Conservation (phyloP, 2,329 filamentous ascomycete genomes). For the Phialemonium atrogriseum region DNA sequence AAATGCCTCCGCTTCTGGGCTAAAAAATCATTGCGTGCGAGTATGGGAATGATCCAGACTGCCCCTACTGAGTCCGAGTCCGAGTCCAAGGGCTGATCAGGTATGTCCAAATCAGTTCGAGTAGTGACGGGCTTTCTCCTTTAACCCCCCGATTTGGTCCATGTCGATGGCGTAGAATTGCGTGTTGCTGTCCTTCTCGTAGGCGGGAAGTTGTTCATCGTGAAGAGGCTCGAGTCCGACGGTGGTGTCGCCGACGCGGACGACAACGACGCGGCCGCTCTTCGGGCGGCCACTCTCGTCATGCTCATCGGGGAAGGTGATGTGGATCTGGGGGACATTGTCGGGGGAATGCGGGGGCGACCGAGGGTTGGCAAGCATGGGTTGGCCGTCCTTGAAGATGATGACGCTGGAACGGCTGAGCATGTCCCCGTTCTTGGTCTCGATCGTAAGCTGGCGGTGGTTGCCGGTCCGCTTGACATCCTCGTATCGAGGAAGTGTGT, state of each 20-base stretch:
- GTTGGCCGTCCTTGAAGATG: constrained; percentile 68
- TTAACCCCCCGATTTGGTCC: constrained; percentile 86
- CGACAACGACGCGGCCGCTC: constrained; percentile 83
- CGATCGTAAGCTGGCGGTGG: constrained; percentile 47
- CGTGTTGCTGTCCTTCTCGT: constrained; percentile 70
- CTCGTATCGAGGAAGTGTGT: constrained; percentile 60
- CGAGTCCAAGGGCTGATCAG: too few species aligned
- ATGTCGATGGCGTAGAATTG: constrained; percentile 93
- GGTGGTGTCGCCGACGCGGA: constrained; percentile 79
- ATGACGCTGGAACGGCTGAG: constrained; percentile 58
- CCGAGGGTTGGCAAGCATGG: constrained; percentile 66
- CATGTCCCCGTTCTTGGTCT: constrained; percentile 38
- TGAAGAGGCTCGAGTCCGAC: constrained; percentile 85
- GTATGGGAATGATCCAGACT: too few species aligned
- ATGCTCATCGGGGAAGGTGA: constrained; percentile 95
- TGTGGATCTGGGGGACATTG: constrained; percentile 89
- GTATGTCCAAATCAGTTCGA: too few species aligned
- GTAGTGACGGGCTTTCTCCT: constrained; percentile 80
- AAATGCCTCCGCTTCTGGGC: too few species aligned
- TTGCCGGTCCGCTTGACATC: constrained; percentile 41
- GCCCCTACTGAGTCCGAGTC: too few species aligned
- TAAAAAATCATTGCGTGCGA: too few species aligned
- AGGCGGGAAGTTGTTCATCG: constrained; percentile 74
- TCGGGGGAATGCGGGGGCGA: constrained; percentile 72
- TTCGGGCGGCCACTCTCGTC: constrained; percentile 74